Conservation (phyloP, 345 rosid genomes). For the Populus davidiana region DNA sequence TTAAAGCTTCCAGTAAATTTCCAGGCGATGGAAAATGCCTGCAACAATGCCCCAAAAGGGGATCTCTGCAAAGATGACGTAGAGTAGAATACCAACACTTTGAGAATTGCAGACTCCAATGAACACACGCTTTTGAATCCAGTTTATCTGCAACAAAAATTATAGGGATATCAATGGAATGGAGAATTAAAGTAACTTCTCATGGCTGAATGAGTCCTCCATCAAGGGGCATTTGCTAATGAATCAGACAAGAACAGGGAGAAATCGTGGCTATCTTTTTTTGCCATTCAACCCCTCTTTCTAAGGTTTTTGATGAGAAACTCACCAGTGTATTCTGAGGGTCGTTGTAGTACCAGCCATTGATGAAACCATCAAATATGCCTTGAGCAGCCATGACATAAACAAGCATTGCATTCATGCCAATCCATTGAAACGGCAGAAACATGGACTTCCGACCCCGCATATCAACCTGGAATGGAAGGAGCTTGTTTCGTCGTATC, state of each 20-base stretch:
- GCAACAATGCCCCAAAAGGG: constrained; percentile 64
- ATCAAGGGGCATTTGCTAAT: background rate
- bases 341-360: constrained; percentile 77
- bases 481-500: background rate
- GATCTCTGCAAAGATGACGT: constrained; percentile 75
- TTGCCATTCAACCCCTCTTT: no score
- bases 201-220: no score
- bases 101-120: constrained; percentile 59
- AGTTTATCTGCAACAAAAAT: constrained; percentile 43
- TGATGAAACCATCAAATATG: constrained; percentile 77
- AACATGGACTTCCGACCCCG: constrained; percentile 41
- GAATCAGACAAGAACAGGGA: background rate
- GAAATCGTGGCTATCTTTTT: background rate
- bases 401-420: constrained; percentile 93
- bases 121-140: constrained; percentile 69
- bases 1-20: constrained; percentile 78
- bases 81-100: constrained; percentile 56
- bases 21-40: constrained; percentile 49
- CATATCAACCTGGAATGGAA: constrained; percentile 57
- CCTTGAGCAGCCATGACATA: constrained; percentile 97
- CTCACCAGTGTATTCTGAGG: constrained; percentile 68
- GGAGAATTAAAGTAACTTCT: no score
- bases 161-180: no score
- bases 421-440: constrained; percentile 80
- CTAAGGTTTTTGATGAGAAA: background rate